Evolutionary conservation across 495 filamentous ascomycete genomes (phyloP), one percentile per base, ranked within the genome.

Genomic region (Aspergillus nidulans): DNA sequence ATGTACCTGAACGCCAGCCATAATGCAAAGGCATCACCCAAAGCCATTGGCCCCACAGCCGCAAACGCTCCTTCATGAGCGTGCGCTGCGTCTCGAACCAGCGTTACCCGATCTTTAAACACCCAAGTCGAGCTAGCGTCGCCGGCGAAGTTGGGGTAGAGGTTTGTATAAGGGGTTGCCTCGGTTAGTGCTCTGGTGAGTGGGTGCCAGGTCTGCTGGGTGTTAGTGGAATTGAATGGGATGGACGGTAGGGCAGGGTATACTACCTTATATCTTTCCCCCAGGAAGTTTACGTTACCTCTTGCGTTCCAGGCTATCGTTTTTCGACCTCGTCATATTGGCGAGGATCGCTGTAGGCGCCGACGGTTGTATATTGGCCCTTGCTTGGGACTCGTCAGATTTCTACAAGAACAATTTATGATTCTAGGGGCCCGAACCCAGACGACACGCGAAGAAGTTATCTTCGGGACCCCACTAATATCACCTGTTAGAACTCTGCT

Each of bases 31-130:
- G 73, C 66, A 58, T 81, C 77, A 49, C 79, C 77, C 39, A 81
- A 67, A 0, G 77, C 77, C n/a, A 81, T 61, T 4, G 75, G 77
- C 16, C 77, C 77, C 13, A 75, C 77, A 0, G 77, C 77, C 13
- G 77, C 77, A 51, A 74, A 75, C 5, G 76, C 71, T 21, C 76
- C 77, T 12, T 76, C 77, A 52, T 81, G 77, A 12, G 77, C 69
- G 59, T 81, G 76, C 0, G 77, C 77, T 13, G 77, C 76, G 48
- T 79, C 76, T 7, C 77, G 76, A 10, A 74, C 66, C 0, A 79
- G 61, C 4, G 74, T 76, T 1, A 68, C 71, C 8, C 69, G 67
- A 5, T 64, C 53, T 9, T 63, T 64, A 25, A 76, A 65, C 3
- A 76, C 63, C 77, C 77, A 79, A 1, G 62, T 75, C 25, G 67